These are phyloP conservation scores for Cytospora piceicola DNA, from an alignment of 2,329 filamentous ascomycete genomes.

Conservation along the genomic window DNA sequence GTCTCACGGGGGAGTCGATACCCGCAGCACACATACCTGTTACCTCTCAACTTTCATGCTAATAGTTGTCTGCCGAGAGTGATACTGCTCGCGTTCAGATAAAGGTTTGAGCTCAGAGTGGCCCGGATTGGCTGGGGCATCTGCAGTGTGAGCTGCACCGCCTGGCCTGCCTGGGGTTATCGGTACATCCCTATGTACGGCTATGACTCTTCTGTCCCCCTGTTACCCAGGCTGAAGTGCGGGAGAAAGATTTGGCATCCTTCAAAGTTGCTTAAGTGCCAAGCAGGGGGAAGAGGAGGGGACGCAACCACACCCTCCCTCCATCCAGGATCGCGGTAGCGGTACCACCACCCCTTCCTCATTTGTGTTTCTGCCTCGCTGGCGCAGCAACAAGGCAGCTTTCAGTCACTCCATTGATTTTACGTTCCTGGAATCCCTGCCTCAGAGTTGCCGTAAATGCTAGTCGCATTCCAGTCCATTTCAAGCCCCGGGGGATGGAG, in stretches of 20 bases:
- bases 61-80: not conserved
- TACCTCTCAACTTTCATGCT: not conserved
- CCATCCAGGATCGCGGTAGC: constrained; percentile 16
- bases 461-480: constrained; percentile 15
- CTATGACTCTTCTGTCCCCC: constrained; percentile 21
- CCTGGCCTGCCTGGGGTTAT: constrained; percentile 6
- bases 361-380: constrained; percentile 21
- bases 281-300: constrained; percentile 5
- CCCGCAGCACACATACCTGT: not conserved
- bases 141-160: constrained; percentile 5
- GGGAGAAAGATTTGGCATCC: constrained; percentile 6
- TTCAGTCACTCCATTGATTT: constrained; percentile 18
- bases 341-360: constrained; percentile 15
- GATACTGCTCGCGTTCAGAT: not conserved
- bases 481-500: constrained; percentile 17
- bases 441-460: constrained; percentile 14
- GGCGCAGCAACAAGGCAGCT: constrained; percentile 25
- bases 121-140: not conserved
- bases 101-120: not conserved
- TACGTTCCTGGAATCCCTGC: constrained; percentile 13
- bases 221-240: constrained; percentile 11
- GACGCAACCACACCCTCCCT: constrained; percentile 19
- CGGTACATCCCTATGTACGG: not conserved
- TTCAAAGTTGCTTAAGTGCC: constrained; percentile 5
- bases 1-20: not conserved